Conservation (phyloP, 106 monocot genomes). For the Posidonia australis region DNA sequence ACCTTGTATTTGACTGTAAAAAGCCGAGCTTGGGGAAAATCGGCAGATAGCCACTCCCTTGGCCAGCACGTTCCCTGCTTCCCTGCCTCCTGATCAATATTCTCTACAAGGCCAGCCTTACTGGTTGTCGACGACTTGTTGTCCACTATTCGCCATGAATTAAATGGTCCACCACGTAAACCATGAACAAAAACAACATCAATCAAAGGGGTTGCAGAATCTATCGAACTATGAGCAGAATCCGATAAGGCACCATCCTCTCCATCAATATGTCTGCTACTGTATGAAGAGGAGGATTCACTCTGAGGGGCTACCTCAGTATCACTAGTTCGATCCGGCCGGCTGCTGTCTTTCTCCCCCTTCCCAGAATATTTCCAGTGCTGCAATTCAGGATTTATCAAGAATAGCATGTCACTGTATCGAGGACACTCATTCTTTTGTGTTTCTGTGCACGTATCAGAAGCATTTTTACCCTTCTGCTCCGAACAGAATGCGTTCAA, state of each 20-base stretch:
- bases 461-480: slow-evolving; percentile 4
- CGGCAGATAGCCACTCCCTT: slow-evolving; percentile 82
- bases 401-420: slow-evolving; percentile 80
- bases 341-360: slow-evolving; percentile 4
- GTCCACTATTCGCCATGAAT: slow-evolving; percentile 97
- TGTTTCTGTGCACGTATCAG: slow-evolving; percentile 8
- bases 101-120: slow-evolving; percentile 85
- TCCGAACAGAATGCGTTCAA: slow-evolving; percentile 46
- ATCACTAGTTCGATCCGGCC: slow-evolving; percentile 13
- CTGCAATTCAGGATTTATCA: slow-evolving; percentile 69
- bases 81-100: slow-evolving; percentile 92
- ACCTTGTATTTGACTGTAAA: slow-evolving; percentile 96
- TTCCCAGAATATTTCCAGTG: slow-evolving; percentile 41
- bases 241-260: slow-evolving; percentile 9
- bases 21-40: slow-evolving; percentile 74
- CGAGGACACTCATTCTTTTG: slow-evolving; percentile 30
- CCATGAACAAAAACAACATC: slow-evolving; percentile 98
- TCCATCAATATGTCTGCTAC: background rate
- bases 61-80: slow-evolving; percentile 98
- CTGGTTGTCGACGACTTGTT: slow-evolving; percentile 83
- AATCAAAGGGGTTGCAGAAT: slow-evolving; percentile 21
- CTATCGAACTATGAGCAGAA: slow-evolving; percentile 6
- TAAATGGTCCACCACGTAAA: slow-evolving; percentile 92
- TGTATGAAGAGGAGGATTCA: slow-evolving; percentile 9
- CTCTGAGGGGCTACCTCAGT: background rate